phyloP scores from a whole-genome alignment of 2,329 filamentous ascomycete species.

The Aspergillus ibericus region DNA sequence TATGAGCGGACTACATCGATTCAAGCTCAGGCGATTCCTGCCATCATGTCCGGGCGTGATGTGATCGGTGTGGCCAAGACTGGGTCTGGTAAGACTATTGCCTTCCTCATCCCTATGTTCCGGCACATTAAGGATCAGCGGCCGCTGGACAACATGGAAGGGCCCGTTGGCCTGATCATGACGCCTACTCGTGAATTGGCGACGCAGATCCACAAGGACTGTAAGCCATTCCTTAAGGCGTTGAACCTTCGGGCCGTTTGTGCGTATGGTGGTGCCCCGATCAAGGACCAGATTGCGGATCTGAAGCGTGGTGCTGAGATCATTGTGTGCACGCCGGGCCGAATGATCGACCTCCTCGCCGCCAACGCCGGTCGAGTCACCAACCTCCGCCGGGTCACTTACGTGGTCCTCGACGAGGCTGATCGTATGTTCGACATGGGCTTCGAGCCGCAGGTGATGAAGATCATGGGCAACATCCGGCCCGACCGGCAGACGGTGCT shows the following conservation, averaged over 20 bases:
- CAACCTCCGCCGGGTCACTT: conserved; percentile 83
- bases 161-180: conserved; percentile 84
- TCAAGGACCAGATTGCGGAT: conserved; percentile 96
- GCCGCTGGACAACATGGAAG: conserved; percentile 77
- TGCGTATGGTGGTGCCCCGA: conserved; percentile 91
- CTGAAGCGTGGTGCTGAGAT: conserved; percentile 94
- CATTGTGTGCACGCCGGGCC: conserved; percentile 89
- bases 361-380: conserved; percentile 94
- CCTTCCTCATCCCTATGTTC: conserved; percentile 95
- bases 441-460: conserved; percentile 97
- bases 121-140: conserved; percentile 94
- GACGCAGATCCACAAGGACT: conserved; percentile 89
- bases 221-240: conserved; percentile 88
- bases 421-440: conserved; percentile 99
- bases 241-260: conserved; percentile 84
- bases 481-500: conserved; percentile 91
- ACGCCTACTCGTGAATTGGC: conserved; percentile 93
- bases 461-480: conserved; percentile 87
- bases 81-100: conserved; percentile 94
- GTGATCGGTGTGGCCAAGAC: conserved; percentile 97
- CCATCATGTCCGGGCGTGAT: conserved; percentile 94
- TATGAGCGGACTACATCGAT: conserved; percentile 91
- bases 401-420: conserved; percentile 93
- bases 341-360: conserved; percentile 91
- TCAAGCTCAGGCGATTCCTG: conserved; percentile 90